A percentile compares a stretch with the other conserved stretches of the same genome.
Conservation (phyloP, 225 moss, liverwort and hornwort genomes). For the Climacium dendroides region DNA sequence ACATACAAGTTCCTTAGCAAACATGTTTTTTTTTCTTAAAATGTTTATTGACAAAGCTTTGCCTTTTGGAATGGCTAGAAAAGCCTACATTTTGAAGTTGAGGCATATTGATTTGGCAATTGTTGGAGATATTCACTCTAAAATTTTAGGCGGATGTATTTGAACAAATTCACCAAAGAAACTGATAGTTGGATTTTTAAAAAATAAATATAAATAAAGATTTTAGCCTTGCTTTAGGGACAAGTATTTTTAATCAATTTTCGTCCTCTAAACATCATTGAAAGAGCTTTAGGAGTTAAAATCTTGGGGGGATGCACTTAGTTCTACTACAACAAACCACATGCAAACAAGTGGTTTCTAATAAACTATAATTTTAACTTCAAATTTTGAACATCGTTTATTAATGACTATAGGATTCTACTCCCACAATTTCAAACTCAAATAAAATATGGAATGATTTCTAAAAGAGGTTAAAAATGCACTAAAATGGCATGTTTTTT, state of each 20-base stretch:
- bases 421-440: no score
- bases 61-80: not conserved
- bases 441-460: no score
- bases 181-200: not conserved
- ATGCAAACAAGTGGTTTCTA: no score
- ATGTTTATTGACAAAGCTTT: not conserved
- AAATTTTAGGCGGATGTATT: not conserved
- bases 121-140: not conserved
- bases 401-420: no score
- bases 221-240: not conserved
- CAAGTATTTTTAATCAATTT: not conserved
- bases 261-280: not conserved
- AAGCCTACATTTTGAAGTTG: not conserved
- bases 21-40: not conserved
- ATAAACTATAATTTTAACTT: no score
- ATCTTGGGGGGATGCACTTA: no score
- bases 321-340: no score
- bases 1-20: fast-evolving
- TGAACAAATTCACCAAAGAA: not conserved
- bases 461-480: no score
- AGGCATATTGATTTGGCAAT: not conserved
- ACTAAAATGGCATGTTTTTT: no score
- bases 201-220: not conserved
- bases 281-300: fast-evolving
- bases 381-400: no score